phyloP scores from a whole-genome alignment of 169 alveolate genomes.

The Plasmodium sp. region DNA sequence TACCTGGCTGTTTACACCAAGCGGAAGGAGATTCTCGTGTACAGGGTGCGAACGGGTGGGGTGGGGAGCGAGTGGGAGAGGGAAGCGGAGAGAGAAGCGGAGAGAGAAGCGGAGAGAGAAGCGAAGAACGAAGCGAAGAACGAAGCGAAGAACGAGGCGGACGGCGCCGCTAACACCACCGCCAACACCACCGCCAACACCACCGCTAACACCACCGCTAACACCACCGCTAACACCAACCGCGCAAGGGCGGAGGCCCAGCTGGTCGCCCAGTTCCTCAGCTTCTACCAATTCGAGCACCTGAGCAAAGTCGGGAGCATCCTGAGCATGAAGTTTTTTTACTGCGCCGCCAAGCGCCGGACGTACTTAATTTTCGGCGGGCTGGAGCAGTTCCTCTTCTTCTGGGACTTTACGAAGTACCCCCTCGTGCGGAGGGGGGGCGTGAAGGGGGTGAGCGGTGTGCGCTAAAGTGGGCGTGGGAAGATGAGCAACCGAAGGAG shows the following conservation, averaged over 20 bases:
- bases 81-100: too few relatives aligned
- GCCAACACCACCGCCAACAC: not conserved
- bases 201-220: not conserved
- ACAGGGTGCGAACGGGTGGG: not conserved
- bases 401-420: conserved; percentile 53
- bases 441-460: not conserved
- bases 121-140: too few relatives aligned
- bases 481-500: not conserved
- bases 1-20: conserved; percentile 54
- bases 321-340: conserved; percentile 68
- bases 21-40: conserved; percentile 30
- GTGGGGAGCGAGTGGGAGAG: not conserved
- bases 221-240: not conserved
- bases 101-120: too few relatives aligned
- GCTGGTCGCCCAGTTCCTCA: conserved; percentile 35
- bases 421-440: conserved; percentile 7
- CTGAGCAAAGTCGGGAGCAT: conserved; percentile 67
- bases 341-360: conserved; percentile 9
- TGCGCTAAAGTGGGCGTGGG: not conserved
- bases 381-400: conserved; percentile 63
- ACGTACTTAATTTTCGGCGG: conserved; percentile 65
- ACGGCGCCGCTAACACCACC: not conserved
- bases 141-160: not conserved
- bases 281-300: conserved; percentile 50
- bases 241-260: not conserved